Base-by-base conservation (phyloP, 176 grass and related monocot genomes). In the Hyparrhenia diplandra region DNA sequence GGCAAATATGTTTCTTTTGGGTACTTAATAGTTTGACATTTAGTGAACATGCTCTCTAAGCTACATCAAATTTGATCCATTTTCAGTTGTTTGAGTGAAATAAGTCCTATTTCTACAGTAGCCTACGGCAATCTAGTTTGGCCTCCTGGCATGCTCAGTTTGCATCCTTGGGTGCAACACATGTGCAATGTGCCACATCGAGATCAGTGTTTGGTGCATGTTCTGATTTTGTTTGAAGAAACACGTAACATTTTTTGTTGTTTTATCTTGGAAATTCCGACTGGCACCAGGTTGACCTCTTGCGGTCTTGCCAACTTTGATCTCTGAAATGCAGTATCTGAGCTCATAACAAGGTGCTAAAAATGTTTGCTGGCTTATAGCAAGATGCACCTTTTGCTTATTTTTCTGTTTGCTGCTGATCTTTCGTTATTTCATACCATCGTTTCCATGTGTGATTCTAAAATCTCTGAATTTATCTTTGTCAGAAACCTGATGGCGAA, bases 401-500 rank as follows among this genome's bases (percentile, higher is more conserved):
- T 16, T 40, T 68, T 17, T 81, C 8, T 21, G 28, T 40, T 63
- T 41, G 13, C 10, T 34, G 51, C 51, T 54, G 35, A 57, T 35
- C 2, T 80, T 64, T 58, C n/a, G 1, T 6, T 64, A 82, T 71
- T 57, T 40, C 29, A 67, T 31, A 59, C 24, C 16, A 74, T 69
- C 17, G 25, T 78, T 24, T 64, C 8, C 17, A 62, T 70, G n/a
- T 39, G n/a, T 23, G 24, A 13, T 70, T 9, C 24, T 71, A 13
- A 61, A 31, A 46, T 67, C 13, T 42, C 31, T 83, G 73, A 67
- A 61, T 16, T 31, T 12, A 14, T 72, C 18, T 42, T 84, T 18
- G 6, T 63, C 81, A 91, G 92, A 89, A 94, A 94, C 31, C 69
- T 91, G 86, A 94, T 94, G 92, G 92, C 92, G 36, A 94, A 94